A percentile compares a stretch with the other conserved stretches of the same genome.
phyloP scores from a whole-genome alignment of 768 basidiomycete genomes.

The Rhizopogon sp. region DNA sequence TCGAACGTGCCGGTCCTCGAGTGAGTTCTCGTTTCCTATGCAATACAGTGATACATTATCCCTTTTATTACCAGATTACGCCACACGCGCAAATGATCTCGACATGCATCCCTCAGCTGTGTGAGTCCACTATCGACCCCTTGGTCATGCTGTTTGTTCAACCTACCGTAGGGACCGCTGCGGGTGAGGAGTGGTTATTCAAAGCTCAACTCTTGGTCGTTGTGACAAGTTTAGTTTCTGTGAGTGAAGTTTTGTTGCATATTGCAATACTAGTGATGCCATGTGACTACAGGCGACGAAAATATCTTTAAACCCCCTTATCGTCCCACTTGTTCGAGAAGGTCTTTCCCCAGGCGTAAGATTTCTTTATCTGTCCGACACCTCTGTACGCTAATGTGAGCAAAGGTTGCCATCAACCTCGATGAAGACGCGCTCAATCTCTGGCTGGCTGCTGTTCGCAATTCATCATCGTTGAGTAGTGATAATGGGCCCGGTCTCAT shows the following conservation, averaged over 20 bases:
- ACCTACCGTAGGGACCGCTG: conserved; percentile 51
- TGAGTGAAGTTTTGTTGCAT: conserved; percentile 25
- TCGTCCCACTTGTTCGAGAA: conserved; percentile 62
- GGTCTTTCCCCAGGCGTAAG: conserved; percentile 54
- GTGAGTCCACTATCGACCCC: conserved; percentile 35
- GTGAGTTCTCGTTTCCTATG: conserved; percentile 20
- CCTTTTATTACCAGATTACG: conserved; percentile 44
- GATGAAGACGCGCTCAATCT: conserved; percentile 76
- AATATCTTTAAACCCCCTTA: conserved; percentile 48
- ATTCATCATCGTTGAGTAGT: conserved; percentile 49
- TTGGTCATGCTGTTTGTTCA: conserved; percentile 6
- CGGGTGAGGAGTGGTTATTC: conserved; percentile 66
- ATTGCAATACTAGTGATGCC: not conserved
- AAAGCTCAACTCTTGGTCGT: conserved; percentile 67
- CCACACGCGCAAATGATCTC: conserved; percentile 61
- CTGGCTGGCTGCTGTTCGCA: conserved; percentile 69
- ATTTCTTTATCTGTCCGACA: conserved; percentile 1
- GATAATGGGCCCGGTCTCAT: conserved; percentile 48
- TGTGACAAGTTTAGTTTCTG: conserved; percentile 65
- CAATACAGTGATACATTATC: not conserved
- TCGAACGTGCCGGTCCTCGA: conserved; percentile 41
- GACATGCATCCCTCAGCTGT: conserved; percentile 63
- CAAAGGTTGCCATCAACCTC: conserved; percentile 59
- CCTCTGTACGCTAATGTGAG: not conserved
- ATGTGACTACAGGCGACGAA: conserved; percentile 50